phyloP scores from a whole-genome alignment of 1,284 basidiomycete species.

The Austroboletus niveus region DNA sequence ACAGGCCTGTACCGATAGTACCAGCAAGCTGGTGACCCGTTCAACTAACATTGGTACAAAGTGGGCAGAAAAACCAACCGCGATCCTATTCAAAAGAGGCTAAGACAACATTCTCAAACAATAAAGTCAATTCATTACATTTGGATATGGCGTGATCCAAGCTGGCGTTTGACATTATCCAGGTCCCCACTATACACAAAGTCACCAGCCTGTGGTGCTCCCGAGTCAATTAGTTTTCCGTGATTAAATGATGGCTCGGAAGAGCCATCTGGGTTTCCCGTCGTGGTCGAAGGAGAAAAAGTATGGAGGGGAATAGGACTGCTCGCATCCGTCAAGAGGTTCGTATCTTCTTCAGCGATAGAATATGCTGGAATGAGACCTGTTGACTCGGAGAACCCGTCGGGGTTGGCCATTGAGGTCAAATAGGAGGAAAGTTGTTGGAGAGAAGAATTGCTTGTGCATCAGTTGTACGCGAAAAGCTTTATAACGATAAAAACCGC shows the following conservation, averaged over 20 bases:
- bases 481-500: too few species aligned
- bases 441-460: too few species aligned
- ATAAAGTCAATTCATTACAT: slow-evolving; percentile 17
- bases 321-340: too few species aligned
- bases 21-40: slow-evolving; percentile 55
- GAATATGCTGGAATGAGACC: too few species aligned
- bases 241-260: not conserved
- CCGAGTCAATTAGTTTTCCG: not conserved
- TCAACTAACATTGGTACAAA: not conserved
- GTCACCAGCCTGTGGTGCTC: not conserved
- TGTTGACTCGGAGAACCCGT: too few species aligned
- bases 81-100: slow-evolving; percentile 44
- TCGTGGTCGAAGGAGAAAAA: not conserved
- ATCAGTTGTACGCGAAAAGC: too few species aligned
- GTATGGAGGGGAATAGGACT: not conserved
- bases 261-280: not conserved
- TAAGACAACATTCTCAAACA: not conserved
- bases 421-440: too few species aligned
- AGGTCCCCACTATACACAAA: slow-evolving; percentile 19
- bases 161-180: slow-evolving; percentile 25
- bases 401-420: too few species aligned
- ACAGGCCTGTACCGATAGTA: slow-evolving; percentile 76
- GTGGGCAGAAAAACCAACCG: slow-evolving; percentile 35
- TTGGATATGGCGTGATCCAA: slow-evolving; percentile 25
- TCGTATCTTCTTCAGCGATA: too few species aligned